Base-by-base conservation (phyloP, 805 yeast species). In the Yamadazyma ubonensis region DNA sequence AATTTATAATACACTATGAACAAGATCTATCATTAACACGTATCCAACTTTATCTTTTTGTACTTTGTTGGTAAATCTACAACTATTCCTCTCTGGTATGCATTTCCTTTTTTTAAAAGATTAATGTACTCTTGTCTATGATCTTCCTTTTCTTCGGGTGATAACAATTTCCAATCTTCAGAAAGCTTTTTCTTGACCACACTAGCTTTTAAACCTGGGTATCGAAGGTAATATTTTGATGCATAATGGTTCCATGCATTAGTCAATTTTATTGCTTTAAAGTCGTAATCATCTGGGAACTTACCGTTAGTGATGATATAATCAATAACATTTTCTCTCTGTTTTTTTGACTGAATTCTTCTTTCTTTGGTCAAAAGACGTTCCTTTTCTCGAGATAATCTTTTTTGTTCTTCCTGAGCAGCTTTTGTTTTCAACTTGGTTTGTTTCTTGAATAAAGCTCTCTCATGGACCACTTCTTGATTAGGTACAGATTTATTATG, bases 221-320 rank as follows among this genome's bases (percentile, higher is more conserved):
- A 7, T 10, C 27, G 20, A 6, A 16, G 5, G 23, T 25, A 39
- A 16, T 35, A 26, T 19, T 43, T 46, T 4, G 50, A 36, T 10
- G 36, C 20, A 21, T 26, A 65, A 41, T 61, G 65, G 51, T 65
- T 65, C 67, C 69, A 65, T 1, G 70, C 69, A 39, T 65, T 59
- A 17, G 57, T 57, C 42, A 53, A 48, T 10, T 58, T 56, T 22
- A 64, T 32, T 9, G 15, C 18, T 2, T 16, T 7, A 20, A 21
- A 43, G 25, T 47, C 44, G 36, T 30, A 47, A 20, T 38, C 44
- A 2, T 18, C 26, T 42, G 28, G 56, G 25, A 33, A 43, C 48
- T 8, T 28, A 22, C 31, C 45, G 33, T 29, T 49, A 29, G 31
- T 44, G 29, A 33, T 39, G n/a, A 43, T 36, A 38, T 43, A 41